Conservation (phyloP, 2,329 filamentous ascomycete genomes). For the Albifimbria verrucaria region DNA sequence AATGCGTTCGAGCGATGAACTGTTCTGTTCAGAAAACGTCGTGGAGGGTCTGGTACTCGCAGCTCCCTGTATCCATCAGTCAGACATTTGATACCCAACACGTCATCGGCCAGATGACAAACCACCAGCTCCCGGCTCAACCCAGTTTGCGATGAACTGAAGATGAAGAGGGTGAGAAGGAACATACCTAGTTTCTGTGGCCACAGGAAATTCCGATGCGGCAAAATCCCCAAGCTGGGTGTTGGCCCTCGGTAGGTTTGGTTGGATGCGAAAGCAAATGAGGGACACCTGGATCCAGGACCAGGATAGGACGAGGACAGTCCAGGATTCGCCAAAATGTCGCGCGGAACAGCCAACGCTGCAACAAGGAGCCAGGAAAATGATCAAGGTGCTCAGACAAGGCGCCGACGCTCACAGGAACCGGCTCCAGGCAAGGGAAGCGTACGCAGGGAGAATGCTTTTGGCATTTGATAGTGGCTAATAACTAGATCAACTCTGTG, state of each 20-base stretch:
- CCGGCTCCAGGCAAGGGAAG: background rate
- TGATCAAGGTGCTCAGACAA: background rate
- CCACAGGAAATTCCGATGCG: too few relatives aligned
- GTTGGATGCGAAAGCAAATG: conserved; percentile 1
- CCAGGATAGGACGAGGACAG: background rate
- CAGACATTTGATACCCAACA: background rate
- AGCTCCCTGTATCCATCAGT: background rate
- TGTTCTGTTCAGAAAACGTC: too few relatives aligned
- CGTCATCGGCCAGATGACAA: background rate
- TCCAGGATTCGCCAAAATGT: background rate
- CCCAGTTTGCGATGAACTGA: too few relatives aligned
- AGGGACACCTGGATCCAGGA: conserved; percentile 1
- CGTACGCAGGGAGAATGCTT: background rate
- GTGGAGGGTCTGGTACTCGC: background rate
- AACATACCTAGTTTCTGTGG: too few relatives aligned
- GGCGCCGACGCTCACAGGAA: background rate
- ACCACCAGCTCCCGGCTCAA: too few relatives aligned
- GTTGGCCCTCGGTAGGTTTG: background rate
- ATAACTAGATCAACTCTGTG: conserved; percentile 15
- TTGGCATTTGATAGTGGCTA: conserved; percentile 23
- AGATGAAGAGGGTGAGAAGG: too few relatives aligned
- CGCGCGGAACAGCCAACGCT: background rate
- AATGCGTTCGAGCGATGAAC: too few relatives aligned
- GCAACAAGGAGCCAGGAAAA: too few relatives aligned
- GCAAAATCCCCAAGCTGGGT: background rate